Evolutionary conservation across 139 green algal genomes (phyloP), one percentile per base, ranked within the genome.

Genomic region (Chlorella sp.): DNA sequence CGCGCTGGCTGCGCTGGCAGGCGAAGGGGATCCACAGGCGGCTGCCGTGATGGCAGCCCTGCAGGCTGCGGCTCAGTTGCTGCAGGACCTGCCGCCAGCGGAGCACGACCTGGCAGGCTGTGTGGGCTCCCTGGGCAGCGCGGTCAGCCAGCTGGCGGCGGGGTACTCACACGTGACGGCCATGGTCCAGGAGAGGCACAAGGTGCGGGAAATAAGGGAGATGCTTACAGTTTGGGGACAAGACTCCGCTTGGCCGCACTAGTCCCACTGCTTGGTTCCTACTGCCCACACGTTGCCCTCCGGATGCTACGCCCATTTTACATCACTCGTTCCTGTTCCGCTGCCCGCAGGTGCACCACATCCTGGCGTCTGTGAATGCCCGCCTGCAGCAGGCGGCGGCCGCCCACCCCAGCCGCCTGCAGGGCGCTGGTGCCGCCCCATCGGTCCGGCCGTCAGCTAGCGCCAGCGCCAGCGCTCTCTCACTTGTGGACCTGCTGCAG

Each of bases 401-500:
- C 0, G 48, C 71, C 7, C 85, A 89, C 71, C 71, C 85, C 71
- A 83, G 85, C 71, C 69, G 85, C 37, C 85, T 89, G 68, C 68
- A 68, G 69, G 68, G 30, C 19, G 69, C 82, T 40, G 36, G 36
- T 2, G 60, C 14, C 69, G 19, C 0, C 30, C 37, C 21, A 0
- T 22, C 22, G 42, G 22, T 73, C 18, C 39, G 39, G 28, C 0
- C 9, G 18, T 16, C 69, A 71, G 39, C 36, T 61, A 39, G 21
- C 18, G 30, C n/a, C 87, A 40, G 61, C 75, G 48, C 30, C 57
- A 68, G 60, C 77, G 37, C 66, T 34, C 18, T 75, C 4, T 61
- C 87, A 3, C 79, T 86, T 11, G 78, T 90, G 37, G 61, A 80
- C 5, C 87, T 90, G 40, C 40, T 90, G 78, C 87, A 90, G 79